Evolutionary conservation across 257 asterid species (phyloP).

Genomic region (Gentiana macrophylla): DNA sequence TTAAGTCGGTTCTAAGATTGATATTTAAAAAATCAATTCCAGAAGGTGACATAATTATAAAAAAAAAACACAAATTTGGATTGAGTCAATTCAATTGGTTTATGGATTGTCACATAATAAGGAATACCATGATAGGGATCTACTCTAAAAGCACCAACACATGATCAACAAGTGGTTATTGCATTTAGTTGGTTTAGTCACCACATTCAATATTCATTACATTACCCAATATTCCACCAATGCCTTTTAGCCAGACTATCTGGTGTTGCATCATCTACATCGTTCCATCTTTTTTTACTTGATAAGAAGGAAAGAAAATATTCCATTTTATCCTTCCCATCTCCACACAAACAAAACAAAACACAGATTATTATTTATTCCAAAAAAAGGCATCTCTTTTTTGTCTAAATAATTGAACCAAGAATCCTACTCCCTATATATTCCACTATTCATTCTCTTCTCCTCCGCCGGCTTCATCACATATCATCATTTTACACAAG

Average conservation of each 20-base stretch:
- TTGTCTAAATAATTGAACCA: conserved; percentile 3
- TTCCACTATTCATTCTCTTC: conserved; percentile 5
- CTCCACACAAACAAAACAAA: neutral
- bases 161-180: conserved; percentile 14
- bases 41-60: no score
- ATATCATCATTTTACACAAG: no score
- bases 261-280: neutral
- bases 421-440: neutral
- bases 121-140: neutral
- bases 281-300: neutral
- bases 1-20: no score
- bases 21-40: no score
- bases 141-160: neutral
- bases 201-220: neutral
- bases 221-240: neutral
- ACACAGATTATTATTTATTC: neutral
- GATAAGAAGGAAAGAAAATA: neutral
- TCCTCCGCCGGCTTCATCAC: conserved; percentile 1
- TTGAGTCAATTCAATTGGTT: no score
- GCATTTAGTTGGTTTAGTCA: conserved; percentile 16
- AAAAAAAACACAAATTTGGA: no score
- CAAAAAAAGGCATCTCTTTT: conserved; percentile 12
- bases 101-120: neutral
- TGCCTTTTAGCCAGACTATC: conserved; percentile 11
- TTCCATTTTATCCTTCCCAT: neutral